phyloP scores from a whole-genome alignment of 169 alveolate species.

The Eimeria brunetti region DNA sequence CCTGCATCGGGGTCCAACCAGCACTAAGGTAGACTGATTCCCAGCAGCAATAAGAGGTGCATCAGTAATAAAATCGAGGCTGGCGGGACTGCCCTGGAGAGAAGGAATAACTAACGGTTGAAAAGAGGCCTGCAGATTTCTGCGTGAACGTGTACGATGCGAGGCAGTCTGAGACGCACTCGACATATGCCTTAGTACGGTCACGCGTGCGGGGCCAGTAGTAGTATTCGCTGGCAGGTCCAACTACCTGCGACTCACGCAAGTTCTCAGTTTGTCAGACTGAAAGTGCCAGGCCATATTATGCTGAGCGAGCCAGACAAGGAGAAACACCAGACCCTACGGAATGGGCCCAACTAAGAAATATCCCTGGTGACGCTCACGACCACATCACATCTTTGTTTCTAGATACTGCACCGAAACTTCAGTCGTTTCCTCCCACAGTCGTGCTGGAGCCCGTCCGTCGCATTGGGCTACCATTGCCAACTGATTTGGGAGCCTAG shows the following conservation, averaged over 20 bases:
- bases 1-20: not conserved
- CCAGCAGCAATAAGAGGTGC: not conserved
- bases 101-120: not conserved
- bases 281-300: not conserved
- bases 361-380: not conserved
- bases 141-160: not conserved
- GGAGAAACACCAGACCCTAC: not conserved
- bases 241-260: no score
- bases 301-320: not conserved
- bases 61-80: not conserved
- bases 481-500: no score
- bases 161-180: not conserved
- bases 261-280: not conserved
- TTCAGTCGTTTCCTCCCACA: no score
- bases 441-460: no score
- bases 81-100: not conserved
- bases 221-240: not conserved
- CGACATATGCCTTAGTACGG: not conserved
- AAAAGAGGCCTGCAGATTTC: not conserved
- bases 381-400: not conserved
- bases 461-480: no score
- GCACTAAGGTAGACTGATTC: not conserved
- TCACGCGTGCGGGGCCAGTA: not conserved
- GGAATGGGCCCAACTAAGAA: not conserved
- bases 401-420: no score